These are phyloP conservation scores for Capsicum baccatum DNA, from an alignment of 257 asterid genomes.

Conservation along the genomic window DNA sequence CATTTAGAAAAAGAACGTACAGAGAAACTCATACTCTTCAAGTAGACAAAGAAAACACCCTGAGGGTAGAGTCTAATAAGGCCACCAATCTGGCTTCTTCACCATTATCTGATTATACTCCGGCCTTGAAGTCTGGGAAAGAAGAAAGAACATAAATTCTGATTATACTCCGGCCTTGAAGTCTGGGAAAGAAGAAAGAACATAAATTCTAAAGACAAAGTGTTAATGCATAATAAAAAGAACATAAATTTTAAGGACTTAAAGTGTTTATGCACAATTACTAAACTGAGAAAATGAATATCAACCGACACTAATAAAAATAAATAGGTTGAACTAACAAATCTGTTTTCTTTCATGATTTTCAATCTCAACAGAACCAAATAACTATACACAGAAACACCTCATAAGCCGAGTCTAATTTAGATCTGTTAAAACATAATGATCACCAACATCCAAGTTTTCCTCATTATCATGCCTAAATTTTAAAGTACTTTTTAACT, in stretches of 20 bases:
- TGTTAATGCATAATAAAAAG: background rate
- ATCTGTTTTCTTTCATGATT: background rate
- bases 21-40: background rate
- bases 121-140: slow-evolving; percentile 85
- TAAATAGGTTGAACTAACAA: background rate
- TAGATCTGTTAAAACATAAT: background rate
- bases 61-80: slow-evolving; percentile 26
- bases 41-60: background rate
- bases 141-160: background rate
- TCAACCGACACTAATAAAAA: background rate
- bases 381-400: background rate
- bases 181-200: slow-evolving; percentile 53
- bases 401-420: background rate
- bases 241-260: background rate
- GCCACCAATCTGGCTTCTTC: slow-evolving; percentile 95
- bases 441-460: background rate
- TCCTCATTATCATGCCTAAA: background rate
- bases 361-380: background rate
- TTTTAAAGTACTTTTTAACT: background rate
- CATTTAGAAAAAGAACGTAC: background rate
- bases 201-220: background rate
- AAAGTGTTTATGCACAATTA: background rate
- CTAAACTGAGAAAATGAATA: background rate
- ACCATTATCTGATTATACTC: slow-evolving; percentile 88
- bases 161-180: slow-evolving; percentile 93